These are phyloP conservation scores for Spencermartinsiella ligniputridi DNA, from an alignment of 1,139 yeast genomes.

Conservation along the genomic window DNA sequence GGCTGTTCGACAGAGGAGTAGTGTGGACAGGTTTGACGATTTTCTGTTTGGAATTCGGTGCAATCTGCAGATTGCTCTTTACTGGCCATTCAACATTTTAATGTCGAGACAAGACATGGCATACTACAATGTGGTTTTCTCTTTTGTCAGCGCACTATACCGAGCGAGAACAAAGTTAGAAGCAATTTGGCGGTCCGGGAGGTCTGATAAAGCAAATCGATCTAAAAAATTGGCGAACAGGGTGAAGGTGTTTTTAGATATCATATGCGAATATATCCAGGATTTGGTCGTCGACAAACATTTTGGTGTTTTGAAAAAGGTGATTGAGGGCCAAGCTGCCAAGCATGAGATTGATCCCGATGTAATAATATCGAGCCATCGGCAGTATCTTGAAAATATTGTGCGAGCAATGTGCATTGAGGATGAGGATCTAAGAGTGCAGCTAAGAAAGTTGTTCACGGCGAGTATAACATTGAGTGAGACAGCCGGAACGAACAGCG, in stretches of 20 bases:
- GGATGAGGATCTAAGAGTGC: conserved; percentile 10
- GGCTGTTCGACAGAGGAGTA: conserved; percentile 12
- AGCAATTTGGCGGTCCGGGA: conserved; percentile 13
- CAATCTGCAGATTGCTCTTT: conserved; percentile 14
- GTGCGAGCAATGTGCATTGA: conserved; percentile 16
- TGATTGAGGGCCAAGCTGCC: conserved; percentile 5
- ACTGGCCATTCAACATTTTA: conserved; percentile 23
- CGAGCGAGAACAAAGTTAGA: conserved; percentile 12
- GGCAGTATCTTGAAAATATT: conserved; percentile 11
- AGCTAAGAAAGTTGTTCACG: conserved; percentile 14
- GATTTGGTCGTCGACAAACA: conserved; percentile 17
- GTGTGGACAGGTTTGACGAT: conserved; percentile 20
- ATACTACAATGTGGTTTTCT: conserved; percentile 19
- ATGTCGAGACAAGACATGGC: conserved; percentile 14
- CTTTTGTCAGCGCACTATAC: conserved; percentile 19
- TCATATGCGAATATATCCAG: conserved; percentile 26
- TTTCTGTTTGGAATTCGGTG: conserved; percentile 16
- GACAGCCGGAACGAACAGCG: not conserved
- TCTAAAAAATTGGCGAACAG: conserved; percentile 8
- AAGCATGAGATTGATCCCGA: conserved; percentile 18
- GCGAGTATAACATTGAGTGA: conserved; percentile 6
- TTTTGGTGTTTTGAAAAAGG: conserved; percentile 8
- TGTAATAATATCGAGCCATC: conserved; percentile 14
- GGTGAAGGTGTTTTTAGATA: conserved; percentile 21
- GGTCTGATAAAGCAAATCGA: too few relatives aligned